phyloP scores from a whole-genome alignment of 2,329 filamentous ascomycete species.

The Botryosphaeria dothidea region DNA sequence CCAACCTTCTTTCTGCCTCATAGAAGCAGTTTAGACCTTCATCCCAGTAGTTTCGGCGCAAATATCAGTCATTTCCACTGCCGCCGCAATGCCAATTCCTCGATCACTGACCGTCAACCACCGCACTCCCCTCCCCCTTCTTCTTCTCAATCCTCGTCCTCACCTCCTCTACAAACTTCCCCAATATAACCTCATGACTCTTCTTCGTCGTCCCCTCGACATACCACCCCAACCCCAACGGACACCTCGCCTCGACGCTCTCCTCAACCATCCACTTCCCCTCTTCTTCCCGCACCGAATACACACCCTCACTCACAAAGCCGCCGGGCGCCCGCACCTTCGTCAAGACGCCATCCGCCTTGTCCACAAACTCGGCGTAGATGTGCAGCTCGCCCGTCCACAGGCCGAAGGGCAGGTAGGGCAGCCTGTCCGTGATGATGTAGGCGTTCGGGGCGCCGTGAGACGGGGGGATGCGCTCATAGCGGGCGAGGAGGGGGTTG shows the following conservation, averaged over 20 bases:
- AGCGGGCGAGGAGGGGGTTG: background rate
- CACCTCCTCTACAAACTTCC: slow-evolving; percentile 14
- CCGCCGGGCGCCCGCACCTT: slow-evolving; percentile 2
- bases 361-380: background rate
- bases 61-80: too few species aligned
- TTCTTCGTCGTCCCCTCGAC: slow-evolving; percentile 15
- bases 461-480: background rate
- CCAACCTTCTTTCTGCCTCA: too few species aligned
- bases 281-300: background rate
- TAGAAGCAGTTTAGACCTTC: too few species aligned
- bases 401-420: background rate
- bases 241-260: background rate
- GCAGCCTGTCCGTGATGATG: background rate
- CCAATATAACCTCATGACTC: background rate
- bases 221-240: slow-evolving; percentile 3
- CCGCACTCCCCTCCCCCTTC: background rate
- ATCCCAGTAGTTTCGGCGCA: too few species aligned
- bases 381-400: background rate
- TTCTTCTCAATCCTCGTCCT: background rate
- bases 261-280: background rate
- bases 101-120: background rate
- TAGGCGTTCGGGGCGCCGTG: background rate
- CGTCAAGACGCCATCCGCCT: background rate
- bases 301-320: background rate
- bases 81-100: too few species aligned